Percentiles rank a stretch among this genome's conserved stretches.
Conservation (phyloP, 352 stramenopile species). For the Phytophthora boehmeriae region DNA sequence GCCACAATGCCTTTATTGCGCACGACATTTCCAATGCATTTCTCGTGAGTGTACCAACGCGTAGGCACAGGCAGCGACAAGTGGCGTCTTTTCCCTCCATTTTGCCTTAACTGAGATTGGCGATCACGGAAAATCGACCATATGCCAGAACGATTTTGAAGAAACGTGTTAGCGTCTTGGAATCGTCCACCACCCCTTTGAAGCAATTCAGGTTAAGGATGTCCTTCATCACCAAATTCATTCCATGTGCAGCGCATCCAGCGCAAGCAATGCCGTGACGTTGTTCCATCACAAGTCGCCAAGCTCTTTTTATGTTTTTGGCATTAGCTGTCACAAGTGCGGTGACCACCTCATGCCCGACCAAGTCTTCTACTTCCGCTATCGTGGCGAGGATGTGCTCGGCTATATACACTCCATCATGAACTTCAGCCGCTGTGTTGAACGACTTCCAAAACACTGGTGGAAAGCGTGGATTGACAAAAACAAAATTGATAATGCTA, state of each 20-base stretch:
- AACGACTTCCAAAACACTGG: conserved; percentile 16
- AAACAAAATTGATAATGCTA: conserved; percentile 21
- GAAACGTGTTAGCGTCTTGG: conserved; percentile 2
- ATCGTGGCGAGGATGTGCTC: conserved; percentile 8
- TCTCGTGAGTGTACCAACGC: conserved; percentile 21
- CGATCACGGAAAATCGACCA: too few species aligned
- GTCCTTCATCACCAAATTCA: conserved; percentile 27
- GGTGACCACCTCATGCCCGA: background rate
- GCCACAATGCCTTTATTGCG: too few species aligned
- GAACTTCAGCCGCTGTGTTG: background rate
- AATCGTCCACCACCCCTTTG: too few species aligned
- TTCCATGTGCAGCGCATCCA: conserved; percentile 10
- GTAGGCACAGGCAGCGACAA: conserved; percentile 7
- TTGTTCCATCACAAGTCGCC: background rate
- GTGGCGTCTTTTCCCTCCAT: conserved; percentile 1
- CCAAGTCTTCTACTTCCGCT: background rate
- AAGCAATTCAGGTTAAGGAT: conserved; percentile 12
- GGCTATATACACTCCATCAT: conserved; percentile 6
- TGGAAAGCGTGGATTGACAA: conserved; percentile 2
- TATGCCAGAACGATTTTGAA: conserved; percentile 3
- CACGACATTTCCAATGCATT: too few species aligned
- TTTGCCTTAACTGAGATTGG: too few species aligned
- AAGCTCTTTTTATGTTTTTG: conserved; percentile 14
- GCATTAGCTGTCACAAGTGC: conserved; percentile 23
- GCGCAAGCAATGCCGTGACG: conserved; percentile 9